These are phyloP conservation scores for Cornus controversa DNA, from an alignment of 148 eudicot genomes.

Conservation along the genomic window DNA sequence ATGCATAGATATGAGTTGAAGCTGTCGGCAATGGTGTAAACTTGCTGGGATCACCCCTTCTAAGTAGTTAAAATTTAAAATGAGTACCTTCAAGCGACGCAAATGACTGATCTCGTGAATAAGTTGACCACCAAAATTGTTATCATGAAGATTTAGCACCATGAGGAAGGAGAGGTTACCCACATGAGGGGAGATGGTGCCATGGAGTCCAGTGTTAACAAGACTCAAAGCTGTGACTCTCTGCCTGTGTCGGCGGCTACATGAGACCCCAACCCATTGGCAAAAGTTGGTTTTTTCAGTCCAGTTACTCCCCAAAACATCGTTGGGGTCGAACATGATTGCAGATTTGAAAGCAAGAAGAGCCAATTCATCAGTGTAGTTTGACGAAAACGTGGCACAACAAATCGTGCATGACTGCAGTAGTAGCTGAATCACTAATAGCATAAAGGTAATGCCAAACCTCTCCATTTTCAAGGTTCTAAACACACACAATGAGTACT, in stretches of 20 bases:
- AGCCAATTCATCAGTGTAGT: constrained; percentile 1
- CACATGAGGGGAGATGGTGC: constrained; percentile 16
- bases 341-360: background rate
- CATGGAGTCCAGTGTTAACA: background rate
- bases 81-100: background rate
- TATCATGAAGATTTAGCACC: constrained; percentile 4
- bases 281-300: constrained; percentile 4
- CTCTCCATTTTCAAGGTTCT: no score
- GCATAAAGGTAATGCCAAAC: no score
- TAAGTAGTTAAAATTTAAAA: background rate
- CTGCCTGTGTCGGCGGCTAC: background rate
- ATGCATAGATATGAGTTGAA: background rate
- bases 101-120: background rate
- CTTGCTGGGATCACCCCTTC: constrained; percentile 4
- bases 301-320: background rate
- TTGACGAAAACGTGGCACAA: no score
- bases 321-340: background rate
- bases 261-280: background rate
- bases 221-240: constrained; percentile 4
- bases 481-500: no score
- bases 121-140: constrained; percentile 18
- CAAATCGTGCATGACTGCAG: no score
- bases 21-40: constrained; percentile 2
- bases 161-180: constrained; percentile 13
- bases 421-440: no score